A percentile compares a stretch with the other conserved stretches of the same genome.
Evolutionary conservation across 768 basidiomycete genomes (phyloP).

Genomic region (Multifurca ochricompacta): DNA sequence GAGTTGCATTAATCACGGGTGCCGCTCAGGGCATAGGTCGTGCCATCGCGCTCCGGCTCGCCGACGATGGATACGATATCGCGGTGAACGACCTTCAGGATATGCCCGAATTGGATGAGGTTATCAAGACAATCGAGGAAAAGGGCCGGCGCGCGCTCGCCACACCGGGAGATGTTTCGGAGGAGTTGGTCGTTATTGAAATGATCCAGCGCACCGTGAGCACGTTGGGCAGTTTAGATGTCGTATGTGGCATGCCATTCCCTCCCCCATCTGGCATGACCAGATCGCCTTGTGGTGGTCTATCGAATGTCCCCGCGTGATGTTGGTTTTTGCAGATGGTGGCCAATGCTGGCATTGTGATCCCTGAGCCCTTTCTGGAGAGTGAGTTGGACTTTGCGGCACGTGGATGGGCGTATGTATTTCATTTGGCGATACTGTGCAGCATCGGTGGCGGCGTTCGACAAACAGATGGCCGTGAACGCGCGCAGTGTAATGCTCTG

Average conservation of each 20-base stretch:
- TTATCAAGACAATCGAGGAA: neutral
- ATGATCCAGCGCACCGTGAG: slow-evolving; percentile 7
- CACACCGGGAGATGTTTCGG: slow-evolving; percentile 8
- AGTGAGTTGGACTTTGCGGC: slow-evolving; percentile 1
- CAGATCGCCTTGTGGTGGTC: too few relatives aligned
- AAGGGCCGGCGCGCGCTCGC: slow-evolving; percentile 7
- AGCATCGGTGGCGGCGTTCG: slow-evolving; percentile 1
- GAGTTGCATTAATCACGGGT: slow-evolving; percentile 22
- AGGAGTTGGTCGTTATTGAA: neutral
- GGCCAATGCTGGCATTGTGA: slow-evolving; percentile 13
- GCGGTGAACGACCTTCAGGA: slow-evolving; percentile 18
- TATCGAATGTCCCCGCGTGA: neutral
- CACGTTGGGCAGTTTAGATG: slow-evolving; percentile 13
- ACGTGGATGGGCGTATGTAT: neutral
- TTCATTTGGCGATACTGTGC: neutral
- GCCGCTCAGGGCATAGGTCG: slow-evolving; percentile 20
- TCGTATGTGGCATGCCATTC: slow-evolving; percentile 1
- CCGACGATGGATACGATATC: slow-evolving; percentile 19
- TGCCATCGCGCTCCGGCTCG: slow-evolving; percentile 21
- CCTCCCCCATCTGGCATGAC: too few relatives aligned
- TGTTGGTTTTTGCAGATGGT: slow-evolving; percentile 9
- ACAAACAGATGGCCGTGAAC: slow-evolving; percentile 10
- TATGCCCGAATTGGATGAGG: neutral
- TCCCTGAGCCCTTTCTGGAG: neutral
- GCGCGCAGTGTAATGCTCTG: slow-evolving; percentile 21